Percentiles rank a stretch among this genome's conserved stretches.
phyloP scores from a whole-genome alignment of 2,329 filamentous ascomycete genomes.

The Trichoderma polysporum region DNA sequence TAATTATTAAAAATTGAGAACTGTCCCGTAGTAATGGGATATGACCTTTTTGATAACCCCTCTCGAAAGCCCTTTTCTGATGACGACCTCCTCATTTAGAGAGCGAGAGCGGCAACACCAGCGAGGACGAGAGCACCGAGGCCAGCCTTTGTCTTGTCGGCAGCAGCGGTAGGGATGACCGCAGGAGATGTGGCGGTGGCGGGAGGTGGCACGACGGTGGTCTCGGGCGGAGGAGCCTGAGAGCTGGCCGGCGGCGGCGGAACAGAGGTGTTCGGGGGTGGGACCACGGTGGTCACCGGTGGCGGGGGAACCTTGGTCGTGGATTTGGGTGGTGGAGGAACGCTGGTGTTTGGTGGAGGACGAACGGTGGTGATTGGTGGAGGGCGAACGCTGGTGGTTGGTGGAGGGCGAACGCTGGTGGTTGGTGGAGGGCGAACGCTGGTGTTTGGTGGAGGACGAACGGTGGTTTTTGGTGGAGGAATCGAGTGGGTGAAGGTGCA shows the following conservation, averaged over 20 bases:
- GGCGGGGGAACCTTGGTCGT: constrained; percentile 15
- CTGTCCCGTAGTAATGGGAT: constrained; percentile 5
- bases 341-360: background rate
- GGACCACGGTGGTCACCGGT: constrained; percentile 3
- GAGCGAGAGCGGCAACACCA: constrained; percentile 39
- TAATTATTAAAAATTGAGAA: constrained; percentile 4
- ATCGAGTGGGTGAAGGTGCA: constrained; percentile 41
- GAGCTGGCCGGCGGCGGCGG: constrained; percentile 21
- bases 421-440: constrained; percentile 17
- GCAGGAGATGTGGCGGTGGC: constrained; percentile 22
- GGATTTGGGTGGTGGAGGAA: background rate
- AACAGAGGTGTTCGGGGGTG: constrained; percentile 17
- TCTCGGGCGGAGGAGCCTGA: constrained; percentile 12
- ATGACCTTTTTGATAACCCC: background rate
- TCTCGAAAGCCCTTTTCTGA: background rate
- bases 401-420: constrained; percentile 11
- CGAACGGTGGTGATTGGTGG: constrained; percentile 14
- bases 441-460: constrained; percentile 14
- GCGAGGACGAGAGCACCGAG: constrained; percentile 40
- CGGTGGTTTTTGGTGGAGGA: constrained; percentile 13
- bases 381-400: background rate
- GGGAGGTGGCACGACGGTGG: constrained; percentile 21
- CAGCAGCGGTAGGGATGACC: constrained; percentile 39
- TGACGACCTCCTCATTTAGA: constrained; percentile 29
- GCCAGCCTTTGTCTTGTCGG: constrained; percentile 36